Evolutionary conservation across 2,329 filamentous ascomycete species (phyloP).

Genomic region (Cytospora mali): DNA sequence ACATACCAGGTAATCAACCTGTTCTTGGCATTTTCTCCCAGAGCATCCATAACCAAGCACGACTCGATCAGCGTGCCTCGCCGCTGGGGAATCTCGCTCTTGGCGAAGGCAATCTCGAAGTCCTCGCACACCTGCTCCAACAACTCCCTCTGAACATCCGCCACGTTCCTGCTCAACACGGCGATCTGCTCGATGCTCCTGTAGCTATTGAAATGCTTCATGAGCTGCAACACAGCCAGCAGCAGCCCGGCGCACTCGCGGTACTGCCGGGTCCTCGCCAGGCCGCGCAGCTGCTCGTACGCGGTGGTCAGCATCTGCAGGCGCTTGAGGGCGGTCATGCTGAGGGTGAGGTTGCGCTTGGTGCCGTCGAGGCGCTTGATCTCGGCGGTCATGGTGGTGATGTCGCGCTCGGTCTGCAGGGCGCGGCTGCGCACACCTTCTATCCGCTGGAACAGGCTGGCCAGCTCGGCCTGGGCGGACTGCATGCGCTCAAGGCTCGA

Average conservation of each 20-base stretch:
- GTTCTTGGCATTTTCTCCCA: constrained; percentile 82
- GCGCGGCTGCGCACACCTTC: constrained; percentile 88
- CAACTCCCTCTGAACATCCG: constrained; percentile 88
- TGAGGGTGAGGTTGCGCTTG: constrained; percentile 93
- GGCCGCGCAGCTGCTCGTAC: constrained; percentile 89
- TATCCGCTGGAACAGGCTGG: constrained; percentile 89
- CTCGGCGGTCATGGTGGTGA: constrained; percentile 98
- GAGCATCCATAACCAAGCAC: constrained; percentile 90
- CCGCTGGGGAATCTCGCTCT: constrained; percentile 74
- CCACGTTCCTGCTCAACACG: constrained; percentile 85
- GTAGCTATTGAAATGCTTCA: constrained; percentile 98
- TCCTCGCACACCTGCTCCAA: constrained; percentile 99
- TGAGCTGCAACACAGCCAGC: constrained; percentile 94
- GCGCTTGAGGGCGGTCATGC: constrained; percentile 96
- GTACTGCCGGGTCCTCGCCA: constrained; percentile 87
- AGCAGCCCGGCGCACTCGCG: constrained; percentile 91
- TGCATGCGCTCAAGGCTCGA: constrained; percentile 91
- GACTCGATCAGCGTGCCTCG: constrained; percentile 78
- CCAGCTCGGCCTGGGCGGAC: constrained; percentile 85
- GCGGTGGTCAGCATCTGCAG: constrained; percentile 98
- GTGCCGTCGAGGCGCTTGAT: constrained; percentile 97
- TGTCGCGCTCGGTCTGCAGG: constrained; percentile 89
- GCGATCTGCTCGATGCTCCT: constrained; percentile 98
- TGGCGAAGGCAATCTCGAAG: constrained; percentile 93
- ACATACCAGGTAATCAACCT: constrained; percentile 95